A percentile compares a stretch with the other conserved stretches of the same genome.
These are phyloP conservation scores for Wickerhamiella brachini DNA, from an alignment of 805 yeast species.

Conservation along the genomic window DNA sequence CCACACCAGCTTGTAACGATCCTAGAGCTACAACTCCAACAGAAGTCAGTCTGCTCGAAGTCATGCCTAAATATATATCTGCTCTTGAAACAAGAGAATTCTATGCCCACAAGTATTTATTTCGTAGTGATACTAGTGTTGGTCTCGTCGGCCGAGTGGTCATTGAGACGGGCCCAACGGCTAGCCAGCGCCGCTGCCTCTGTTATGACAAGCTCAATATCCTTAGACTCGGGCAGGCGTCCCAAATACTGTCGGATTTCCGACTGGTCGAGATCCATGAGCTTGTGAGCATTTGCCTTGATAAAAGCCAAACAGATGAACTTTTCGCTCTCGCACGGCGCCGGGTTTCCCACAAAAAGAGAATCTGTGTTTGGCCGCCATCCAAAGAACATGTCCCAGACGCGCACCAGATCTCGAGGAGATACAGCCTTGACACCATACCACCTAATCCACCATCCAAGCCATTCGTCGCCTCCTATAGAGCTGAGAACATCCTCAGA, in stretches of 20 bases:
- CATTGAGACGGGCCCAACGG: not conserved
- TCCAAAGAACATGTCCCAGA: constrained; percentile 81
- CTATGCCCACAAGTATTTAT: not conserved
- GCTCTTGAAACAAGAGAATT: no score
- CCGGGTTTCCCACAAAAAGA: constrained; percentile 1
- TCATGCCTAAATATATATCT: no score
- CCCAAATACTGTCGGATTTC: constrained; percentile 68
- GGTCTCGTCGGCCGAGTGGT: not conserved
- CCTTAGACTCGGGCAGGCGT: constrained; percentile 10
- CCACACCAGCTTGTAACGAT: no score
- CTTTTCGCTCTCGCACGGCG: constrained; percentile 31
- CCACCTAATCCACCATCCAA: constrained; percentile 90
- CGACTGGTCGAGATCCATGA: constrained; percentile 78
- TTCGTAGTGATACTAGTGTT: not conserved
- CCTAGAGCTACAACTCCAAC: no score
- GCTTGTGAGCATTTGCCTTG: constrained; percentile 62
- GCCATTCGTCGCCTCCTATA: constrained; percentile 66
- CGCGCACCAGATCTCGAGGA: constrained; percentile 64
- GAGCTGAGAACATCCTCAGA: constrained; percentile 66
- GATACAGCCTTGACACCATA: constrained; percentile 80
- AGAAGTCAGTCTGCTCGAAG: no score
- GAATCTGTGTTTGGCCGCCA: constrained; percentile 29
- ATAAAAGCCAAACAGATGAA: constrained; percentile 68
- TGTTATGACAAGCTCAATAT: constrained; percentile 12
- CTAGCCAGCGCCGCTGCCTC: constrained; percentile 8